A percentile compares a stretch with the other conserved stretches of the same genome.
phyloP scores from a whole-genome alignment of 1,139 yeast species.

The Pichia sp. region DNA sequence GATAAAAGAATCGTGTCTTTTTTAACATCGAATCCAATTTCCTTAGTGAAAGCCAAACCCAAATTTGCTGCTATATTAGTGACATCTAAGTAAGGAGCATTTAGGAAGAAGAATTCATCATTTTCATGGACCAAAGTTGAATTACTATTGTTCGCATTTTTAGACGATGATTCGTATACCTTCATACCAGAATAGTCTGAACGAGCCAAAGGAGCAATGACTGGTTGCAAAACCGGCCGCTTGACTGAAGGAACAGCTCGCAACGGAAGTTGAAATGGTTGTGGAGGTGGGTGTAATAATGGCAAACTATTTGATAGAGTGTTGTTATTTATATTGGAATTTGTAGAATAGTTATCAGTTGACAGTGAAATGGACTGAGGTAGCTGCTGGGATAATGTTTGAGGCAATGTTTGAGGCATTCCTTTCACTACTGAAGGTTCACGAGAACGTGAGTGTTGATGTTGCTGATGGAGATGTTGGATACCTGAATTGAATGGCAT shows the following conservation, averaged over 20 bases:
- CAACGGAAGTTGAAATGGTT: background rate
- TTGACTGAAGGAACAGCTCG: background rate
- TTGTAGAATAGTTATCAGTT: too few relatives aligned
- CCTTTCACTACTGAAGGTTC: too few relatives aligned
- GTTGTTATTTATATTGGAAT: too few relatives aligned
- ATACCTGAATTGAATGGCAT: too few relatives aligned
- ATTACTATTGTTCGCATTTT: background rate
- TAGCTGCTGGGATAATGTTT: too few relatives aligned
- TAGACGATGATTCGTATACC: background rate
- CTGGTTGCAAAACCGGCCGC: background rate
- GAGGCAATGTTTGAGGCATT: too few relatives aligned
- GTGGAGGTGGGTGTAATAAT: background rate
- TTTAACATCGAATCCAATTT: constrained; percentile 35
- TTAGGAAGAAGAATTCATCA: constrained; percentile 31
- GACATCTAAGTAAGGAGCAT: constrained; percentile 44
- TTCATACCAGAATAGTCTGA: background rate
- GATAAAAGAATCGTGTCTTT: constrained; percentile 15
- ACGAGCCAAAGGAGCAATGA: constrained; percentile 10
- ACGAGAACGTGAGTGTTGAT: too few relatives aligned
- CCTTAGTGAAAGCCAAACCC: constrained; percentile 31
- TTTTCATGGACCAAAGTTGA: constrained; percentile 6
- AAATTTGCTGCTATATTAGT: constrained; percentile 28
- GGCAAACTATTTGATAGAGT: background rate
- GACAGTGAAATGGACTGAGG: too few relatives aligned
- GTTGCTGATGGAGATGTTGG: too few relatives aligned